Evolutionary conservation across 257 asterid genomes (phyloP), one percentile per base, ranked within the genome.

Genomic region (Datura wrightii): DNA sequence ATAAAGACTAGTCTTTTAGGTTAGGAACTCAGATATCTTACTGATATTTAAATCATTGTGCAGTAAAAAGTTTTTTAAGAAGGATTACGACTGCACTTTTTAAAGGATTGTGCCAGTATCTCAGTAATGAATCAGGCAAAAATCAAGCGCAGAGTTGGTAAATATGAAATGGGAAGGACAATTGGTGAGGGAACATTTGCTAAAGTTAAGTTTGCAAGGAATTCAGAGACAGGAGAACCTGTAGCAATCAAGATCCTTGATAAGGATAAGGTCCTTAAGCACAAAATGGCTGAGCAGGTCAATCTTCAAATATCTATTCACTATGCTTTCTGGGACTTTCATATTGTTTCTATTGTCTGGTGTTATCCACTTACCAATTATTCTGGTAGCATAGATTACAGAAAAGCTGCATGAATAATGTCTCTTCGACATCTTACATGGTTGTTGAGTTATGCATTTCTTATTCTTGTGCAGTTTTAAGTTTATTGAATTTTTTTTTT

Each of bases 151-250:
- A 92, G 80, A 83, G 92, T 95, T 6, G 99, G 99, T 62, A 94
- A 92, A 90, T 95, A 94, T 86, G 99, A 95, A 86, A 83, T 95
- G 46, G 99, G 99, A 83, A 91, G 99, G 89, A 95, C 99, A 16
- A 93, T 95, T 37, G 99, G 99, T 6, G 99, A 95, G 89, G 99
- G 99, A 82, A 86, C 99, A 82, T 95, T 95, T 89, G 99, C 99
- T 16, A 95, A 93, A 85, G 99, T 94, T 42, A 95, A 95, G 79
- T 94, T 95, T 83, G 97, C 98, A 31, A 91, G 93, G 88, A 93
- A 95, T 88, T 88, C 92, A 8, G 99, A 93, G 92, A 94, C 90
- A 0, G 97, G 93, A 79, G 91, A 92, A n/a, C 87, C 91, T 19
- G 97, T 92, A 87, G 99, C 99, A 3, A 82, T 95, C 87, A 95